A percentile compares a stretch with the other conserved stretches of the same genome.
Evolutionary conservation across 768 basidiomycete genomes (phyloP).

Genomic region (Collybia mongolica): DNA sequence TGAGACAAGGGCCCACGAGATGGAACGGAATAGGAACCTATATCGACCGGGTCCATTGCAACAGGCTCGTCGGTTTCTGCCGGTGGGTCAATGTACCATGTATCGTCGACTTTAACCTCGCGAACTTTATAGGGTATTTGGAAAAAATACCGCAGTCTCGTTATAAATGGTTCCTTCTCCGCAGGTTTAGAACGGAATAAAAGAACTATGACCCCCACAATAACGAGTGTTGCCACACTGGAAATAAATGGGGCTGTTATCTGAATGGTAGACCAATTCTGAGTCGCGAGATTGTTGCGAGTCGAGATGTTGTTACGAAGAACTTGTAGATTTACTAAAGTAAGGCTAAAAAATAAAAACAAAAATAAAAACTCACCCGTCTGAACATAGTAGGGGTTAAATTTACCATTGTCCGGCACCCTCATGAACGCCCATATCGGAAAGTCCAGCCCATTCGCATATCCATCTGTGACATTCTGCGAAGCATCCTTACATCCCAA

Average conservation of each 20-base stretch:
- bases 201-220: background rate
- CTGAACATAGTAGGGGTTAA: background rate
- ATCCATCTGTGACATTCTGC: conserved; percentile 9
- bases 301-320: too few species aligned
- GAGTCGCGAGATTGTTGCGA: background rate
- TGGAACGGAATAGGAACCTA: too few species aligned
- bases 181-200: conserved; percentile 3
- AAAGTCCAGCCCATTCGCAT: background rate
- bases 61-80: conserved; percentile 10
- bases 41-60: background rate
- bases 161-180: background rate
- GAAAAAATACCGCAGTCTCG: background rate
- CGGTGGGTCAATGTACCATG: conserved; percentile 17
- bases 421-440: conserved; percentile 7
- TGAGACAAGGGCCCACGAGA: too few species aligned
- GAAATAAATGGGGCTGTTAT: conserved; percentile 8
- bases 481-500: conserved; percentile 8
- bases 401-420: conserved; percentile 4
- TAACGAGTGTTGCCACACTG: conserved; percentile 1
- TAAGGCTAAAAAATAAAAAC: background rate
- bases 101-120: background rate
- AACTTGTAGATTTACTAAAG: too few species aligned
- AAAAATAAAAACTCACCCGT: conserved; percentile 7
- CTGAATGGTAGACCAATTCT: background rate
- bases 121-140: conserved; percentile 12